Evolutionary conservation across 1,139 yeast species (phyloP).

Genomic region (Arxiozyma heterogenica): DNA sequence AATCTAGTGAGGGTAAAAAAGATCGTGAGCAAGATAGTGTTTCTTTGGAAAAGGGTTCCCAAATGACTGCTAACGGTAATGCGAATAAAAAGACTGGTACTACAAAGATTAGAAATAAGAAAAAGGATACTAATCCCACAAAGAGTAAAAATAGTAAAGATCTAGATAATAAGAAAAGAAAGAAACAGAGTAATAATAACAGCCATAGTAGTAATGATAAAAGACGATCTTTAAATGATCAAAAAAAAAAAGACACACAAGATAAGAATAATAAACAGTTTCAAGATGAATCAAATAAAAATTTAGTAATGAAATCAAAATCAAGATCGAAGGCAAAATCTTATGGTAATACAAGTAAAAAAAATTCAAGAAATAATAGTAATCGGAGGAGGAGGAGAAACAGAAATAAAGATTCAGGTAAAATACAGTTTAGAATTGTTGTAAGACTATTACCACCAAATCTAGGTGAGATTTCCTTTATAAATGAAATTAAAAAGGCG

Average conservation of each 20-base stretch:
- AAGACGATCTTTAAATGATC: not conserved
- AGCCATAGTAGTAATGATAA: not conserved
- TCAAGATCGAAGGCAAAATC: too few species aligned
- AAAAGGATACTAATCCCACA: not conserved
- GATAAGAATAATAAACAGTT: not conserved
- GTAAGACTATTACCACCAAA: constrained; percentile 29
- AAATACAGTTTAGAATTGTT: constrained; percentile 20
- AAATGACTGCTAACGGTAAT: not conserved
- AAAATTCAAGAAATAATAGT: constrained; percentile 2
- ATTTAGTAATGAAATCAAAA: too few species aligned
- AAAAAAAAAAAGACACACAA: not conserved
- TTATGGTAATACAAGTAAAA: not conserved
- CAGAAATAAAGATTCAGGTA: constrained; percentile 9
- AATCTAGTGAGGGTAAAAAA: not conserved
- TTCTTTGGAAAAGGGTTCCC: not conserved
- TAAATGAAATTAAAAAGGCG: constrained; percentile 11
- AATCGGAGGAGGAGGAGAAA: constrained; percentile 7
- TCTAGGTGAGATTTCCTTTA: constrained; percentile 21
- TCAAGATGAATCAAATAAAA: not conserved
- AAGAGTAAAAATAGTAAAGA: not conserved
- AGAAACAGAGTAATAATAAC: not conserved
- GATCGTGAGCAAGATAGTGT: too few species aligned
- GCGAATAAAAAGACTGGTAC: not conserved
- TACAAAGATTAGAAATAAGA: not conserved
- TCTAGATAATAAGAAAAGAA: not conserved